Evolutionary conservation across 345 rosid genomes (phyloP), one percentile per base, ranked within the genome.

Genomic region (Eucalyptus paniculata): DNA sequence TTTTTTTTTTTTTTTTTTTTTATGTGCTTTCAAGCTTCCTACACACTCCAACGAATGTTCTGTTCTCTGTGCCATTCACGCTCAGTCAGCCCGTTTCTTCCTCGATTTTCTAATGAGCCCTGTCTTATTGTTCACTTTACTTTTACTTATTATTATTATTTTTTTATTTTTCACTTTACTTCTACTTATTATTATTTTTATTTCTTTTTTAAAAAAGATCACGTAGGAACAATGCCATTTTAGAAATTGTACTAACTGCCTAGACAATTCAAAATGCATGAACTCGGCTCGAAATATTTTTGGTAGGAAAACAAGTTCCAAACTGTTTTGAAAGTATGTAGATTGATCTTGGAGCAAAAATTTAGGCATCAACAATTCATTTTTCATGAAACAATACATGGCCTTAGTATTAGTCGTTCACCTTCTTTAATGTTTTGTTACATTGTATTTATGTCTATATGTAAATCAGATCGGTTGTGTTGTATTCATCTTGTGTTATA

Each of bases 151-250:
- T 54, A 54, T 23, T 54, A 53, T 53, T 54, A 0, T 51, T 50
- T 17, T 1, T 51, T 7, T 51, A 17, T 51, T 17, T 17, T 50
- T 51, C 0, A 14, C 51, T 53, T 53, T 53, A 53, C 56, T 53
- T 53, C 4, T 53, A 7, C 56, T 53, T 53, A 53, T 53, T 53
- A 53, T 19, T 53, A 53, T 18, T 8, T 54, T 53, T 19, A 7
- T 53, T 8, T 53, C 0, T 53, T 18, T 7, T 53, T 53, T 7
- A 0, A 23, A 56, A 21, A 1, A 54, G 28, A 23, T 56, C 0
- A 21, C 28, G 6, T 23, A 24, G 62, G 62, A 56, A 56, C 62
- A 56, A 56, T 56, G 13, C 62, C 2, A 56, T 56, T 56, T 56
- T 56, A 56, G 62, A 56, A 56, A 56, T 56, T 56, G 30, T 24